Evolutionary conservation across 805 yeast species (phyloP), one percentile per base, ranked within the genome.

Genomic region (Lipomyces kockii): DNA sequence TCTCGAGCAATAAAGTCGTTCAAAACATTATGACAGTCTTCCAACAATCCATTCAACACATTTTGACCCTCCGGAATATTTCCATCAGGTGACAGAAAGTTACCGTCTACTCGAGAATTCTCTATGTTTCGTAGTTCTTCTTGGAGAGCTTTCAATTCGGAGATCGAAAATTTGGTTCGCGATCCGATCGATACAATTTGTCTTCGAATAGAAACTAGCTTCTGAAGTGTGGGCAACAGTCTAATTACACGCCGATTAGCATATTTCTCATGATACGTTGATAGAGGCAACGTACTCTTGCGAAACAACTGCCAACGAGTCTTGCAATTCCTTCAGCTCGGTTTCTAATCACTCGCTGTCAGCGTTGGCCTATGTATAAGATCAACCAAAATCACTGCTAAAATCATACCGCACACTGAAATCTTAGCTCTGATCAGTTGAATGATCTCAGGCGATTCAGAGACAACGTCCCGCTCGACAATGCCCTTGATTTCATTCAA

Each of bases 21-120:
- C 54, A 92, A 79, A 66, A 91, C 82, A 72, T 87, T 88, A 75
- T 88, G 87, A 76, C 97, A 91, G 75, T 92, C 97, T 77, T 92
- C 97, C 34, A 91, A 80, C 56, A 92, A 67, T 2, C 77, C 77
- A 59, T 76, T 75, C 34, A 77, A 67, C 35, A 72, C 71, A 20
- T 71, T 72, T 65, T 77, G 79, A 34, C 80, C 80, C 3, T 60
- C 73, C 29, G 76, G 74, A 39, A 73, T 73, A 29, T 73, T 71
- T 27, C 78, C 77, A 22, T 73, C 69, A 11, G 74, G 67, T 25
- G 74, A 67, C 9, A 78, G 67, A 60, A 89, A 87, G 71, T 83
- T 81, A 25, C 90, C 93, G 62, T 80, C 83, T 8, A 82, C 89
- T 69, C 92, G 81, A 63, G 80, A 79, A 3, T 77, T 72, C 66